A percentile compares a stretch with the other conserved stretches of the same genome.
Evolutionary conservation across 208 protist species (phyloP).

Genomic region (Wallacemonas sp.): DNA sequence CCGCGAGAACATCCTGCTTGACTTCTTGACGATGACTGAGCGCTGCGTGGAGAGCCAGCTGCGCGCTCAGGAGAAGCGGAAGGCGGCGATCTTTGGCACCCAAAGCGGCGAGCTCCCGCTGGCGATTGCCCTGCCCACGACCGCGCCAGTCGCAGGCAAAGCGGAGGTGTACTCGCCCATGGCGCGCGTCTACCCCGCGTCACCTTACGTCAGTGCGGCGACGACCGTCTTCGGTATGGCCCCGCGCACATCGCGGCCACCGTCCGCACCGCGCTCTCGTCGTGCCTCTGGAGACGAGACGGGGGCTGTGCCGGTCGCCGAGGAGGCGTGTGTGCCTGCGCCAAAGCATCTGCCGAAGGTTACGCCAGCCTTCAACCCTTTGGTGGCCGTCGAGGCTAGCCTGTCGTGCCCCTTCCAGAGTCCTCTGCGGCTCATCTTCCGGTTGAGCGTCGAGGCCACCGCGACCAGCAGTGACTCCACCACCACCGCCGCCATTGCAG

Average conservation of each 20-base stretch:
- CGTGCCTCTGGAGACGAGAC: neutral
- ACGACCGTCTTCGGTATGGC: conserved; percentile 5
- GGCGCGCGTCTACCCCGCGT: neutral
- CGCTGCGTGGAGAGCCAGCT: conserved; percentile 7
- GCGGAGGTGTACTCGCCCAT: neutral
- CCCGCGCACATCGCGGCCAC: neutral
- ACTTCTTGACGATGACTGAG: conserved; percentile 12
- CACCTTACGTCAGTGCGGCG: neutral
- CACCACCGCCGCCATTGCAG: neutral
- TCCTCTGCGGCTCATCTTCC: conserved; percentile 4
- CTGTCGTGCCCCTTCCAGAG: neutral
- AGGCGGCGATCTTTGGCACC: conserved; percentile 6
- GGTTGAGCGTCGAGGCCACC: neutral
- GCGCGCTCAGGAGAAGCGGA: neutral
- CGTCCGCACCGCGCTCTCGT: neutral
- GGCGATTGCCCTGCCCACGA: neutral
- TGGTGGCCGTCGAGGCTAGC: neutral
- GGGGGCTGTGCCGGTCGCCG: neutral
- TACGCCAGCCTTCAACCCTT: neutral
- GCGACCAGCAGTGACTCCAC: neutral
- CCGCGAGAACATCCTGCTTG: neutral
- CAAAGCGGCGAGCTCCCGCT: neutral
- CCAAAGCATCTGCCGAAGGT: neutral
- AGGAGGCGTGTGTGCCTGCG: neutral
- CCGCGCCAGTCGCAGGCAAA: neutral